Conservation (phyloP, 352 stramenopile genomes). For the Globisporangium middletonii region DNA sequence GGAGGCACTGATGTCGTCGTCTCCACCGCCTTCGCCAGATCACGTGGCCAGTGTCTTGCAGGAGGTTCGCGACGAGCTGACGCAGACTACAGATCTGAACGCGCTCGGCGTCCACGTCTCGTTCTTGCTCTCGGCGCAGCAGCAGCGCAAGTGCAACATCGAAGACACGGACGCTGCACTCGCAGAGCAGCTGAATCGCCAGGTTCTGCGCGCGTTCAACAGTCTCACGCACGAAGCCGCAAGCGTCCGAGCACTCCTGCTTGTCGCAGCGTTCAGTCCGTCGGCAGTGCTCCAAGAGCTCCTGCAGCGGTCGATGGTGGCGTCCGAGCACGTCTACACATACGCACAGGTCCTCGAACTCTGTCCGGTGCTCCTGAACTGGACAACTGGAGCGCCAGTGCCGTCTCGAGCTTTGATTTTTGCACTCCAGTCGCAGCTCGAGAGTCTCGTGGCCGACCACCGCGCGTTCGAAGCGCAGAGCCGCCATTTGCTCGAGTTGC, state of each 20-base stretch:
- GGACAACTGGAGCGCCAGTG: conserved; percentile 9
- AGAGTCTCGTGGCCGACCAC: conserved; percentile 15
- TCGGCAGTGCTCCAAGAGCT: conserved; percentile 21
- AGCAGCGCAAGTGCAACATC: conserved; percentile 11
- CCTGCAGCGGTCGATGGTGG: conserved; percentile 14
- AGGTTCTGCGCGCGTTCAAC: conserved; percentile 25
- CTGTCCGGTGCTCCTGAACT: conserved; percentile 27
- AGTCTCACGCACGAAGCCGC: conserved; percentile 21
- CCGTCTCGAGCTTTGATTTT: conserved; percentile 8
- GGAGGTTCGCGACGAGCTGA: conserved; percentile 20
- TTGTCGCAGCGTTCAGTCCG: conserved; percentile 25
- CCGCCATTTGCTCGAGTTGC: conserved; percentile 20
- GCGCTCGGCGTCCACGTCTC: conserved; percentile 22
- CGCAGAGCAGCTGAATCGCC: conserved; percentile 13
- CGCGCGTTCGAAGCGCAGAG: conserved; percentile 21
- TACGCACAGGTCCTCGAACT: conserved; percentile 19
- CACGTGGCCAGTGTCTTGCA: conserved; percentile 11
- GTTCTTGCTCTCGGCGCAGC: conserved; percentile 26
- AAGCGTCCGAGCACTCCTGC: conserved; percentile 13
- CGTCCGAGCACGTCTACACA: conserved; percentile 17
- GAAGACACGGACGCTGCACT: conserved; percentile 4
- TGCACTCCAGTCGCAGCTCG: conserved; percentile 20
- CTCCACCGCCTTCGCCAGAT: neutral
- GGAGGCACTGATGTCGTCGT: neutral
- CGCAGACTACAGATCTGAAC: conserved; percentile 4